Conservation (phyloP, 2,329 filamentous ascomycete genomes). For the Cladosporium phlei region DNA sequence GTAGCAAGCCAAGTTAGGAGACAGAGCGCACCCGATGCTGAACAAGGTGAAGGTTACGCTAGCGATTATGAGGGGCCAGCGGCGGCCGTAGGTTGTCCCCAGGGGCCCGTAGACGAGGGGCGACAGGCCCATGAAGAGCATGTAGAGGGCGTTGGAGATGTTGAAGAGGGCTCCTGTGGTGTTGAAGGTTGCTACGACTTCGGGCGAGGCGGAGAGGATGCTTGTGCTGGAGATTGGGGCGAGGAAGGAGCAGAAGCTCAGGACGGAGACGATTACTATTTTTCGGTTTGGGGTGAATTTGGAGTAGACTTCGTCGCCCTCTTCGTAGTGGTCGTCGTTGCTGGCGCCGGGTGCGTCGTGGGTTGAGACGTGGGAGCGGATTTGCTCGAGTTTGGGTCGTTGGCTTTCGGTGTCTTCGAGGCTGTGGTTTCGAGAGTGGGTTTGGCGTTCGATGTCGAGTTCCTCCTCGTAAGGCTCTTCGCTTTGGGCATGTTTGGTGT, state of each 20-base stretch:
- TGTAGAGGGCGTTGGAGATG: conserved; percentile 68
- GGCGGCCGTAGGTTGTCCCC: conserved; percentile 46
- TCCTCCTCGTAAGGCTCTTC: conserved; percentile 5
- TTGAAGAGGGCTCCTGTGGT: conserved; percentile 68
- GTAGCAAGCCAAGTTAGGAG: conserved; percentile 66
- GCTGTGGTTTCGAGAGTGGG: not conserved
- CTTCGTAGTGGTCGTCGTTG: conserved; percentile 35
- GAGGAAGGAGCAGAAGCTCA: conserved; percentile 71
- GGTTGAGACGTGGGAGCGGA: conserved; percentile 27
- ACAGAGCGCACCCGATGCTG: conserved; percentile 66
- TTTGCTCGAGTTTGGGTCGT: conserved; percentile 23
- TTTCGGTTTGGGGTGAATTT: conserved; percentile 60
- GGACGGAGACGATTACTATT: conserved; percentile 59
- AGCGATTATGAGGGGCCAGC: conserved; percentile 52
- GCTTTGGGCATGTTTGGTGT: not conserved
- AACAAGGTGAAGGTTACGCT: conserved; percentile 62
- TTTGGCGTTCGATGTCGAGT: not conserved
- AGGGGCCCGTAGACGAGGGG: conserved; percentile 69
- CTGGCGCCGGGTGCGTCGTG: conserved; percentile 24
- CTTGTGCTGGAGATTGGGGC: conserved; percentile 71
- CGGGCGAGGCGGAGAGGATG: conserved; percentile 67
- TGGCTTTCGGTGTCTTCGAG: conserved; percentile 9
- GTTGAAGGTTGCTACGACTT: conserved; percentile 57
- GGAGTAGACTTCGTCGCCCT: conserved; percentile 57
- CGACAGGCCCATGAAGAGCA: conserved; percentile 67